These are phyloP conservation scores for Ilyonectria destructans DNA, from an alignment of 2,329 filamentous ascomycete genomes.

Conservation along the genomic window DNA sequence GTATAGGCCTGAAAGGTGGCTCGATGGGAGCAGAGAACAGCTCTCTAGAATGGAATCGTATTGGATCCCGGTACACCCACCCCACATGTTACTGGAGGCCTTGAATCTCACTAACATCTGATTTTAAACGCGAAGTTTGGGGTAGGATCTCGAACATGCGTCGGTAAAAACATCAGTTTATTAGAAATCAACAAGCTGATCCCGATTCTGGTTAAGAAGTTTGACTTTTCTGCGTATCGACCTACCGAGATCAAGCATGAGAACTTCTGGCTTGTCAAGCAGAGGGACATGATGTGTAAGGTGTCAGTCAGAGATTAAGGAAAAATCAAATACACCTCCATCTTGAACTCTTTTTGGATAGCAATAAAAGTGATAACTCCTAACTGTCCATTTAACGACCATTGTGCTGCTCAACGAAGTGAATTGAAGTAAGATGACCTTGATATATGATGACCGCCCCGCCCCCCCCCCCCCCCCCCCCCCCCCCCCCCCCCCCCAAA, in stretches of 20 bases:
- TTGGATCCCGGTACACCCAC: constrained; percentile 18
- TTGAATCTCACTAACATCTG: neutral
- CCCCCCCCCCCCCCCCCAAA: too few species aligned
- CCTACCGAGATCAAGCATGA: neutral
- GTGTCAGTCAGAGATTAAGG: neutral
- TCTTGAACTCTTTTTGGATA: too few species aligned
- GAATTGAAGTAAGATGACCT: too few species aligned
- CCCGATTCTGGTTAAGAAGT: constrained; percentile 50
- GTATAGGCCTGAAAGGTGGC: constrained; percentile 66
- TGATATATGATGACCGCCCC: too few species aligned
- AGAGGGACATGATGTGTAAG: constrained; percentile 4
- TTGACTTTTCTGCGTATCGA: constrained; percentile 15
- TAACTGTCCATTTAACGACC: too few species aligned
- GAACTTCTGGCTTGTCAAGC: constrained; percentile 19
- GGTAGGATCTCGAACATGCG: constrained; percentile 78
- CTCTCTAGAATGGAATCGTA: constrained; percentile 16
- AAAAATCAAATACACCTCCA: too few species aligned
- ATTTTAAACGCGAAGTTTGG: constrained; percentile 70
- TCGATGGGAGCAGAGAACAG: constrained; percentile 43
- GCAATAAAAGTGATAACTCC: too few species aligned
- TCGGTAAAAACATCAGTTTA: constrained; percentile 76
- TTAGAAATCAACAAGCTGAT: constrained; percentile 75
- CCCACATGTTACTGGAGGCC: too few species aligned
- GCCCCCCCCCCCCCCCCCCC: too few species aligned
- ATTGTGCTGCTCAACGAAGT: too few species aligned